Base-by-base conservation (phyloP, 225 moss, liverwort and hornwort genomes). In the Ulota crispa region DNA sequence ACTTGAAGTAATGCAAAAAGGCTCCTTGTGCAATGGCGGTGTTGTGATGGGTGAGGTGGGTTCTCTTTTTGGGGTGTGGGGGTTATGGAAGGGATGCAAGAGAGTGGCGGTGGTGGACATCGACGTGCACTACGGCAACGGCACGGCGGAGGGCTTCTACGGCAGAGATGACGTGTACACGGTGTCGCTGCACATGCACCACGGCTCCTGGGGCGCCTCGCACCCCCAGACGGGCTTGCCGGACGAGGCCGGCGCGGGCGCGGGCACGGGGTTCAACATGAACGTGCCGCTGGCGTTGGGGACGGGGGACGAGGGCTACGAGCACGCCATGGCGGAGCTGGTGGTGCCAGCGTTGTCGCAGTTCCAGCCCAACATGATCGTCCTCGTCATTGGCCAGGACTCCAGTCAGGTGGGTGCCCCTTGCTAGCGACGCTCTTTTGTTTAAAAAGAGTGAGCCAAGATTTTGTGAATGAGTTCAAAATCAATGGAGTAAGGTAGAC, bases 101-200 rank as follows among this genome's bases (percentile, higher is more conserved):
- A 83, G 88, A 80, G 91, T 94, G 75, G 88, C 83, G 13, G 94
- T 94, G 70, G 68, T 94, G 64, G 94, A 94, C 80, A 87, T 94
- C 37, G 94, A 94, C 72, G 92, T 90, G 21, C 94, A 94, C 82
- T 91, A 89, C 61, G 94, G 94, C 57, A 92, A 94, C 32, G 94
- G 94, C 77, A 94, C 92, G 18, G 94, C 94, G 28, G 91, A 91
- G 81, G 94, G 92, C 4, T 94, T 94, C 52, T 94, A 88, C 78
- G 62, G 67, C 1, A 80, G 92, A 26, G 80, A 90, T 57, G 89
- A 92, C 75, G 94, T 94, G 73, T 85, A 75, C 72, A 94, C 92
- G 42, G 75, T 92, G 76, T 94, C 94, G 11, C 88, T 94, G 20
- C 94, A 94, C 85, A 94, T 94, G 94, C 68, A 88, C 83, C 94